A percentile compares a stretch with the other conserved stretches of the same genome.
Evolutionary conservation across 2,329 filamentous ascomycete species (phyloP).

Genomic region (Lanzia echinophila): DNA sequence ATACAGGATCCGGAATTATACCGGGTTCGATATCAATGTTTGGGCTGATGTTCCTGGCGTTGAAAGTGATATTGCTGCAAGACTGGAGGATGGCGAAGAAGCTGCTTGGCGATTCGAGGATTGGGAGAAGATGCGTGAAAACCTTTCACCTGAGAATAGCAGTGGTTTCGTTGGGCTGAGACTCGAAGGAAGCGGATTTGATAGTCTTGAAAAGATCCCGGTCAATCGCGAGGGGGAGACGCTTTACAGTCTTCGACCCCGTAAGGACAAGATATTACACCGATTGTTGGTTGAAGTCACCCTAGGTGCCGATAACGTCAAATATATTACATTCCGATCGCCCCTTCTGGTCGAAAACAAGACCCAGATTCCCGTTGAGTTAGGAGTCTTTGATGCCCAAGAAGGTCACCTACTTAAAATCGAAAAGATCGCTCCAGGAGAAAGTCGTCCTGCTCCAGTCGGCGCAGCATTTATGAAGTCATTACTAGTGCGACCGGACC

Average conservation of each 20-base stretch:
- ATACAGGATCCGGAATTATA: conserved; percentile 91
- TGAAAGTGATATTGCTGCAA: conserved; percentile 66
- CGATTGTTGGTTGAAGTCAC: conserved; percentile 87
- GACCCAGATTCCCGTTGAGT: conserved; percentile 90
- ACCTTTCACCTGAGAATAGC: conserved; percentile 74
- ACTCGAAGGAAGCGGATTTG: conserved; percentile 90
- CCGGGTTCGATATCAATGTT: conserved; percentile 81
- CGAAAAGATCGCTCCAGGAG: conserved; percentile 91
- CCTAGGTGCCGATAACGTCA: conserved; percentile 90
- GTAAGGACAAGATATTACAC: conserved; percentile 78
- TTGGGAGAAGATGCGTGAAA: conserved; percentile 93
- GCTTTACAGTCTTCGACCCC: conserved; percentile 81
- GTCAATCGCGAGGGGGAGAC: conserved; percentile 93
- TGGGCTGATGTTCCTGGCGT: conserved; percentile 66
- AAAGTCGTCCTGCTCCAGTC: conserved; percentile 82
- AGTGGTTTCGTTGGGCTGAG: conserved; percentile 74
- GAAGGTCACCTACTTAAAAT: conserved; percentile 92
- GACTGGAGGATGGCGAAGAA: conserved; percentile 82
- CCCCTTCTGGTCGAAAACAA: conserved; percentile 91
- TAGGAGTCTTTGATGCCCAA: conserved; percentile 82
- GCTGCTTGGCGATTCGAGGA: conserved; percentile 95
- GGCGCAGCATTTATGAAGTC: conserved; percentile 88
- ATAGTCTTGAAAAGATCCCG: conserved; percentile 78
- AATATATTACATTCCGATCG: conserved; percentile 92
- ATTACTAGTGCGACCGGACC: conserved; percentile 80